These are phyloP conservation scores for Aquilaria agallochum DNA, from an alignment of 441 rosid genomes.

Conservation along the genomic window DNA sequence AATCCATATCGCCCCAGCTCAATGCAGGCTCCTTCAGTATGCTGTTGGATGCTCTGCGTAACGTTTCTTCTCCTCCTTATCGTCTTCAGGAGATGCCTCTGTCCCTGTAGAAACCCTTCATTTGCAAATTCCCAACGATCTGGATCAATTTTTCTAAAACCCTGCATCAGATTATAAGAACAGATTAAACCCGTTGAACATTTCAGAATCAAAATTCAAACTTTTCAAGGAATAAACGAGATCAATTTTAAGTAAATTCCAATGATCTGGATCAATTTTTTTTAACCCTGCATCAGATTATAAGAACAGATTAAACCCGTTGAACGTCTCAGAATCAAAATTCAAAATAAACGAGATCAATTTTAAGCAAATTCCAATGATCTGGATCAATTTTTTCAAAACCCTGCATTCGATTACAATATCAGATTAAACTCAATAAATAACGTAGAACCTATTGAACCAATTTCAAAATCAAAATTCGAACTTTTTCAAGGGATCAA, in stretches of 20 bases:
- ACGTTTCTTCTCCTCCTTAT: conserved; percentile 73
- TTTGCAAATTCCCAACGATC: conserved; percentile 91
- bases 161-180: conserved; percentile 37
- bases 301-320: background rate
- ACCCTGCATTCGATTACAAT: conserved; percentile 43
- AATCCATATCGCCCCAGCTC: conserved; percentile 76
- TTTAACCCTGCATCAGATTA: conserved; percentile 57
- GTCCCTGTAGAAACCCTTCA: conserved; percentile 82
- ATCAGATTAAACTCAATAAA: background rate
- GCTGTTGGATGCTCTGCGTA: conserved; percentile 33
- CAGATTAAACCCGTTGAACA: background rate
- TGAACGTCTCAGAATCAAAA: too few relatives aligned
- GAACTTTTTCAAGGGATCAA: too few relatives aligned
- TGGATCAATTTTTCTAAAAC: conserved; percentile 85
- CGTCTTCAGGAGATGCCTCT: conserved; percentile 68
- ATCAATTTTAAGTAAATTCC: conserved; percentile 51
- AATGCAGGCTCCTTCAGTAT: conserved; percentile 49
- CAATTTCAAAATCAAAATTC: too few relatives aligned
- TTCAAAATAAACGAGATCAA: too few relatives aligned
- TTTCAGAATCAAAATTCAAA: too few relatives aligned
- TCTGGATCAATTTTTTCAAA: conserved; percentile 77
- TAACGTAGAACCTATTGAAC: too few relatives aligned
- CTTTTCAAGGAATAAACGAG: too few relatives aligned
- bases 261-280: conserved; percentile 86
- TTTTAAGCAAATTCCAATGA: conserved; percentile 64